Conservation (phyloP, 2,329 filamentous ascomycete genomes). For the Calycina marina region DNA sequence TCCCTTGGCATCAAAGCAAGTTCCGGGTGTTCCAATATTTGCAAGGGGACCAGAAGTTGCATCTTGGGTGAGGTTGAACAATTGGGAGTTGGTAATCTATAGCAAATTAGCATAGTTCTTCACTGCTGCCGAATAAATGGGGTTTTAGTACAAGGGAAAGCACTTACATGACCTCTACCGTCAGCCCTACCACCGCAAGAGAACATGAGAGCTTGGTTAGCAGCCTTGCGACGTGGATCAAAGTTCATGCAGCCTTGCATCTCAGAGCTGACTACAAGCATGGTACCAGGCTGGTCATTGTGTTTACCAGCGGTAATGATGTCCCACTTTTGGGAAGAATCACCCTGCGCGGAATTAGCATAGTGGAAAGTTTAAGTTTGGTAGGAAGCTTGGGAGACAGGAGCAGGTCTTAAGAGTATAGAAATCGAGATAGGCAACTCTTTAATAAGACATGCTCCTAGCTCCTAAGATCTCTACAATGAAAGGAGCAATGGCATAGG, state of each 20-base stretch:
- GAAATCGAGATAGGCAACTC: too few relatives aligned
- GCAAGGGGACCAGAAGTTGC: slow-evolving; percentile 29
- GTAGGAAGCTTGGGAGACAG: too few relatives aligned
- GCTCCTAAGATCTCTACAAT: too few relatives aligned
- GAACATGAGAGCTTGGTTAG: slow-evolving; percentile 40
- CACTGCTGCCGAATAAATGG: slow-evolving; percentile 26
- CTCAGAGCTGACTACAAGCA: slow-evolving; percentile 38
- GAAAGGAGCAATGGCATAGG: too few relatives aligned
- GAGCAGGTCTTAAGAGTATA: too few relatives aligned
- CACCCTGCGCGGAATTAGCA: too few relatives aligned
- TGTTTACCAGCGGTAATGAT: slow-evolving; percentile 34
- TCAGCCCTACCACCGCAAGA: slow-evolving; percentile 44
- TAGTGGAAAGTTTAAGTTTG: too few relatives aligned
- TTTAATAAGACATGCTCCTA: too few relatives aligned
- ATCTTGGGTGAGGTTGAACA: slow-evolving; percentile 32
- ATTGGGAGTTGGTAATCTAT: slow-evolving; percentile 35
- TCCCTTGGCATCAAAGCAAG: slow-evolving; percentile 32
- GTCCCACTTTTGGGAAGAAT: slow-evolving; percentile 30
- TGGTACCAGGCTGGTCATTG: slow-evolving; percentile 30
- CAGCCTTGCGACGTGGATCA: slow-evolving; percentile 34
- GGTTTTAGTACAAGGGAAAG: not conserved
- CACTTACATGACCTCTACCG: slow-evolving; percentile 24
- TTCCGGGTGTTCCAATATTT: slow-evolving; percentile 30
- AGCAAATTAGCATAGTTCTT: too few relatives aligned
- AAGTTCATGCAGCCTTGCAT: slow-evolving; percentile 46